These are phyloP conservation scores for Neurospora sp. DNA, from an alignment of 495 filamentous ascomycete genomes.

Conservation along the genomic window DNA sequence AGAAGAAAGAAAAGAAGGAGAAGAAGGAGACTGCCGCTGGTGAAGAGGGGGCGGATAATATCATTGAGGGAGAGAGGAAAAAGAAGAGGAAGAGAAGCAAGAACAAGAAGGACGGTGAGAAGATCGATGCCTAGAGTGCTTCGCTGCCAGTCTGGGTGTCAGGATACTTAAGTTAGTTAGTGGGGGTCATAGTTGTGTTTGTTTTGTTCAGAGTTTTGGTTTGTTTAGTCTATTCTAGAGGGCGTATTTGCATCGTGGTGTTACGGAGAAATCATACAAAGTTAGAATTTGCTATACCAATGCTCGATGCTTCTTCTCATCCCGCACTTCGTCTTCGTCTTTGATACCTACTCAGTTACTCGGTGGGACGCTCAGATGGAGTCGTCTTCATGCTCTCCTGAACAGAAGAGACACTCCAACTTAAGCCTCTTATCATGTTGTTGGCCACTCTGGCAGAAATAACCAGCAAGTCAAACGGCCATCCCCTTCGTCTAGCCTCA, in stretches of 20 bases:
- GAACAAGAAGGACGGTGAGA: conserved; percentile 15
- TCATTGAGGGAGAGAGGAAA: conserved; percentile 32
- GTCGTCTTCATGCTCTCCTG: not conserved
- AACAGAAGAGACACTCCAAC: no score
- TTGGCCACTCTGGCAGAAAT: no score
- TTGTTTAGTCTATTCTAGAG: not conserved
- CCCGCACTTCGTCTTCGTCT: not conserved
- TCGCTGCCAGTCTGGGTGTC: not conserved
- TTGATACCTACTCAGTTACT: not conserved
- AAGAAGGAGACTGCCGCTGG: conserved; percentile 10
- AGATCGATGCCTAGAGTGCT: not conserved
- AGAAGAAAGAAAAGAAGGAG: conserved; percentile 27
- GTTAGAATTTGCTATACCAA: not conserved
- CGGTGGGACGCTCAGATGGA: not conserved
- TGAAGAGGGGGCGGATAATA: conserved; percentile 1
- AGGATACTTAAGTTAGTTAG: not conserved
- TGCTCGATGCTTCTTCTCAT: not conserved
- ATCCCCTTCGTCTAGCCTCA: no score
- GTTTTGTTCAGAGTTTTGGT: not conserved
- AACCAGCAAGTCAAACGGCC: no score
- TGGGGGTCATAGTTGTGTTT: not conserved
- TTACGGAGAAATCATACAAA: not conserved
- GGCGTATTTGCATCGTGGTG: not conserved
- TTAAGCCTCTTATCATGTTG: no score
- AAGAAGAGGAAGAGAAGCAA: conserved; percentile 42